Base-by-base conservation (phyloP, 2,329 filamentous ascomycete genomes). In the Elsinoe perseae region DNA sequence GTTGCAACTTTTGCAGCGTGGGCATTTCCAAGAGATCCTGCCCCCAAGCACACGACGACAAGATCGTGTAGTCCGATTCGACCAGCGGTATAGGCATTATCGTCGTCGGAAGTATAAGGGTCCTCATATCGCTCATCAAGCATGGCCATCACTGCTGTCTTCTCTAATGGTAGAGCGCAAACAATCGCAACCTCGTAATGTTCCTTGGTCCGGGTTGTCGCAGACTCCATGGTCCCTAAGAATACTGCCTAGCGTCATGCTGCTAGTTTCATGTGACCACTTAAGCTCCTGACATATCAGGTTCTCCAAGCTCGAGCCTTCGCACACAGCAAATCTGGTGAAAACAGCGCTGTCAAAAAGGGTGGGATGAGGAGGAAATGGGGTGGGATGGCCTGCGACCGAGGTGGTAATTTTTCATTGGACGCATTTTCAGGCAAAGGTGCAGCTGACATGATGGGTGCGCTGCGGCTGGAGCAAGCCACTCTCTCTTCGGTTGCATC, bases 1-100 rank as follows among this genome's bases (percentile, higher is more conserved):
- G 38, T 59, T 4, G 63, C 64, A 14, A 59, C 59, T 2, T 54
- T 50, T 1, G 62, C 54, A 3, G 65, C 64, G 12, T 61, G 59
- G 2, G 28, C 55, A 4, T 56, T 62, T 1, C 64, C 64, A 9
- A 34, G 57, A 1, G 23, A 44, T 2, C 63, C 64, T 16, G 32
- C 57, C 4, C 59, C 60, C 5, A 66, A 59, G 23, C 56, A 60
- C 1, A 61, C 61, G 18, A 65, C 48, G 2, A 63, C 62, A 16
- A 65, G 60, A 54, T 67, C 61, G 48, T 66, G 65, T 9, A 46
- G 18, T n/a, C 58, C 63, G 16, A 65, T 61, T 4, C 53, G 36
- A 1, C 65, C 65, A n/a, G 60, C 56, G n/a, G 53, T 61, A 50
- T 64, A 65, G 7, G 10, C 40, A 36, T 64, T 65, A n/a, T 60